Conservation (phyloP, 179 eudicot genomes). For the Nepenthes alata region DNA sequence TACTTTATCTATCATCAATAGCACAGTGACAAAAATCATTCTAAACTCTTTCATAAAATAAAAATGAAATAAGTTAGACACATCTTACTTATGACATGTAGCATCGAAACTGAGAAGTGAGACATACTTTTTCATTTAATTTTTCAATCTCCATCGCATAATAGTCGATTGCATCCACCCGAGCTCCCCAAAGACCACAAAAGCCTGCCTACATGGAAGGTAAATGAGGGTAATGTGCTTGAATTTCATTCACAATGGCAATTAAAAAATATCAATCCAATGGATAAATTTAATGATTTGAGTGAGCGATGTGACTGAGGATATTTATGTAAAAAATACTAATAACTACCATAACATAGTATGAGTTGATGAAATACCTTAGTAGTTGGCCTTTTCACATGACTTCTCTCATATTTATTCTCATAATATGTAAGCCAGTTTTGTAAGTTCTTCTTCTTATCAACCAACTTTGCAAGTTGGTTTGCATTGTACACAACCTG, state of each 20-base stretch:
- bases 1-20: too few relatives aligned
- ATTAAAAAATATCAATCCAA: not conserved
- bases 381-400: conserved; percentile 43
- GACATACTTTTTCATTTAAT: conserved; percentile 53
- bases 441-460: conserved; percentile 44
- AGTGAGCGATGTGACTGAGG: not conserved
- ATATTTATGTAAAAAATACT: not conserved
- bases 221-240: conserved; percentile 11
- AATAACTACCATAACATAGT: not conserved
- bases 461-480: conserved; percentile 59
- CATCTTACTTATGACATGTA: not conserved
- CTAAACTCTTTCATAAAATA: not conserved
- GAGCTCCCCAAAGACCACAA: conserved; percentile 82
- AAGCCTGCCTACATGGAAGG: conserved; percentile 71
- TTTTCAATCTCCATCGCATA: conserved; percentile 62
- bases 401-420: conserved; percentile 59
- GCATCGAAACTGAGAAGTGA: not conserved
- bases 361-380: conserved; percentile 42
- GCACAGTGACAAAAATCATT: too few relatives aligned
- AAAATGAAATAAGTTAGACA: not conserved
- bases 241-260: not conserved
- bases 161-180: conserved; percentile 71
- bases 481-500: conserved; percentile 78
- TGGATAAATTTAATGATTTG: not conserved
- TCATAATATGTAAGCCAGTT: conserved; percentile 73